A percentile compares a stretch with the other conserved stretches of the same genome.
These are phyloP conservation scores for Quercus gilva DNA, from an alignment of 306 rosid genomes.

Conservation along the genomic window DNA sequence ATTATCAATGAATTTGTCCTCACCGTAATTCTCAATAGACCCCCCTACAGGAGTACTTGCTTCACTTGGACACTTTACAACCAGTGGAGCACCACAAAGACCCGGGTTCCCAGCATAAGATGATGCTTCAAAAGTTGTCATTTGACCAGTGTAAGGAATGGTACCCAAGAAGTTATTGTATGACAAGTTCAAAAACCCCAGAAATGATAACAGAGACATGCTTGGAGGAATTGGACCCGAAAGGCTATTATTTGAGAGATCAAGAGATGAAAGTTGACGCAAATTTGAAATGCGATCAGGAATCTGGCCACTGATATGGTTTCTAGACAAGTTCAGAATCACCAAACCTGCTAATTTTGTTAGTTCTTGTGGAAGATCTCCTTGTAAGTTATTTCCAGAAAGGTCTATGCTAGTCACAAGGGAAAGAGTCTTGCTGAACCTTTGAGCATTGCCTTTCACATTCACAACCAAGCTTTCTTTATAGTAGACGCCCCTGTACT, in stretches of 20 bases:
- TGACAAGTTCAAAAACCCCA: constrained; percentile 41
- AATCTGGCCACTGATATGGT: constrained; percentile 38
- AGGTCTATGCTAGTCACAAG: constrained; percentile 45
- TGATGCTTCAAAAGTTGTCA: constrained; percentile 32
- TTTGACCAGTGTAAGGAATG: constrained; percentile 36
- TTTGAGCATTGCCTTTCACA: background rate
- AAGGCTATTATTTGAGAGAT: constrained; percentile 41
- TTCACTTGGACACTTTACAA: constrained; percentile 20
- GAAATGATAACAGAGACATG: constrained; percentile 32
- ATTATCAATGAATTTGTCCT: constrained; percentile 23
- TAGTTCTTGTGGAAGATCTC: constrained; percentile 36
- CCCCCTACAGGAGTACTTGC: background rate
- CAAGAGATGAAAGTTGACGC: constrained; percentile 35
- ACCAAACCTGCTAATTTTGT: constrained; percentile 39
- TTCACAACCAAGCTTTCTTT: constrained; percentile 28
- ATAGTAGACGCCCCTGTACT: background rate
- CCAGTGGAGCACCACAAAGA: constrained; percentile 40
- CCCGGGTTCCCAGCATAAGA: constrained; percentile 39
- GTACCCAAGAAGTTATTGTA: constrained; percentile 33
- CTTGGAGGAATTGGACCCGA: constrained; percentile 38
- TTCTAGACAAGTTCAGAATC: constrained; percentile 37
- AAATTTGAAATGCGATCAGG: constrained; percentile 33
- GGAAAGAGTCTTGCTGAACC: constrained; percentile 32
- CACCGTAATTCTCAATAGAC: background rate
- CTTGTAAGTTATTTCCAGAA: constrained; percentile 39